Evolutionary conservation across 140 eudicot species (phyloP).

Genomic region (Ambrosia hybrid): DNA sequence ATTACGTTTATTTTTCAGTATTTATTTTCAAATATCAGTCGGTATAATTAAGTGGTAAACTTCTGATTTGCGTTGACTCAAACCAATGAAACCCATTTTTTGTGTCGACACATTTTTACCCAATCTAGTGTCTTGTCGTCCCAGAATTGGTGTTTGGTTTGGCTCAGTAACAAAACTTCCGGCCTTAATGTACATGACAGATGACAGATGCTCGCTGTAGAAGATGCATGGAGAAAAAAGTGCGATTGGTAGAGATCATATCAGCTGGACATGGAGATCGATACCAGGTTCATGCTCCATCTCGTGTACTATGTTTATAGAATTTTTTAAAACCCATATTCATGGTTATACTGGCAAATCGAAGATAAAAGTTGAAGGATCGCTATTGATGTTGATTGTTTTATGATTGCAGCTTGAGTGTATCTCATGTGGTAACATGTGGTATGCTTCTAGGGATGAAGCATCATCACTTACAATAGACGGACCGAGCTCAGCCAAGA

Average conservation of each 20-base stretch:
- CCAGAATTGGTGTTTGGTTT: background rate
- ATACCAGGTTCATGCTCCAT: constrained; percentile 60
- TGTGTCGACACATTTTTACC: background rate
- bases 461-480: constrained; percentile 72
- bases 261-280: constrained; percentile 85
- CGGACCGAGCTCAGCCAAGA: constrained; percentile 56
- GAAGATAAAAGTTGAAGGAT: background rate
- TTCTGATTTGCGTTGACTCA: too few relatives aligned
- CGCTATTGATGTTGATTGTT: background rate
- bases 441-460: constrained; percentile 91
- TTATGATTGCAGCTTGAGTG: constrained; percentile 71
- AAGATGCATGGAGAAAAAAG: constrained; percentile 83
- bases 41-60: too few relatives aligned
- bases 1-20: too few relatives aligned
- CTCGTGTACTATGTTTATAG: background rate
- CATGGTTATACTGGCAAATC: background rate
- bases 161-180: background rate
- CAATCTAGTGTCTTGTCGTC: background rate
- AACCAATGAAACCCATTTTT: too few relatives aligned
- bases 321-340: background rate
- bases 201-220: constrained; percentile 98
- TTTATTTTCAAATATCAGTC: too few relatives aligned
- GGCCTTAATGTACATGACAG: constrained; percentile 35
- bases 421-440: constrained; percentile 64
- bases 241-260: constrained; percentile 68